phyloP scores from a whole-genome alignment of 495 filamentous ascomycete genomes.

The Aspergillus egyptiacus region DNA sequence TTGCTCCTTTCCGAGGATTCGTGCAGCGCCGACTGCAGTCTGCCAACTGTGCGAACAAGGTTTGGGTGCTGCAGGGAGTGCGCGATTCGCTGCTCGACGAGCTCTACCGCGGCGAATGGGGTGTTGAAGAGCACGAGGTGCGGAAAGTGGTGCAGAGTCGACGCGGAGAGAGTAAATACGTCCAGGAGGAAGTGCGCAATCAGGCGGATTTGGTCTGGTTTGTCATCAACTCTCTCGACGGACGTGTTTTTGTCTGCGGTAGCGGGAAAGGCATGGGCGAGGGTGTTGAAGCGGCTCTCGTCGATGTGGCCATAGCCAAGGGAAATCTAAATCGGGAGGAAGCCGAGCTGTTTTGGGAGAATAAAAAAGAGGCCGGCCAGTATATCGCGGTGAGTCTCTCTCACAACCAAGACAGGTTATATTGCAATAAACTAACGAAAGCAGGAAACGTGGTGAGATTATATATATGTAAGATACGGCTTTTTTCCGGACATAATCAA shows the following conservation, averaged over 20 bases:
- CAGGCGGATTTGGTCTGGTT: conserved; percentile 97
- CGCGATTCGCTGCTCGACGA: conserved; percentile 90
- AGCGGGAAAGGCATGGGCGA: conserved; percentile 95
- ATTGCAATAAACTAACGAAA: conserved; percentile 9
- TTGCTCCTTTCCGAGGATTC: conserved; percentile 95
- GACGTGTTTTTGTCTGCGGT: conserved; percentile 91
- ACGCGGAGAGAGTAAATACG: conserved; percentile 68
- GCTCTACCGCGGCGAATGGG: conserved; percentile 93
- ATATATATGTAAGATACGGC: background rate
- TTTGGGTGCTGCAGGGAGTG: conserved; percentile 97
- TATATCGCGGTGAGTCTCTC: conserved; percentile 73
- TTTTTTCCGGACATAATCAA: too few species aligned
- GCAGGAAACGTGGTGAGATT: conserved; percentile 35
- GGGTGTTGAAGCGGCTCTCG: conserved; percentile 77
- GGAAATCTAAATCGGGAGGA: conserved; percentile 68
- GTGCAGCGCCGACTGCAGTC: conserved; percentile 91
- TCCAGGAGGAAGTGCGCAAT: conserved; percentile 77
- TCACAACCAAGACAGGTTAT: background rate
- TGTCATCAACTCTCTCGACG: conserved; percentile 88
- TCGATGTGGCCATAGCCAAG: conserved; percentile 76
- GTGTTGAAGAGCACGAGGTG: conserved; percentile 85
- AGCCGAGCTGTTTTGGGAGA: conserved; percentile 68
- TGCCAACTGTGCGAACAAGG: conserved; percentile 97
- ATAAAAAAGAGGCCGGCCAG: conserved; percentile 79
- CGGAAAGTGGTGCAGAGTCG: conserved; percentile 90